These are phyloP conservation scores for Oryza meridionalis DNA, from an alignment of 176 grass and related monocot species.

Conservation along the genomic window DNA sequence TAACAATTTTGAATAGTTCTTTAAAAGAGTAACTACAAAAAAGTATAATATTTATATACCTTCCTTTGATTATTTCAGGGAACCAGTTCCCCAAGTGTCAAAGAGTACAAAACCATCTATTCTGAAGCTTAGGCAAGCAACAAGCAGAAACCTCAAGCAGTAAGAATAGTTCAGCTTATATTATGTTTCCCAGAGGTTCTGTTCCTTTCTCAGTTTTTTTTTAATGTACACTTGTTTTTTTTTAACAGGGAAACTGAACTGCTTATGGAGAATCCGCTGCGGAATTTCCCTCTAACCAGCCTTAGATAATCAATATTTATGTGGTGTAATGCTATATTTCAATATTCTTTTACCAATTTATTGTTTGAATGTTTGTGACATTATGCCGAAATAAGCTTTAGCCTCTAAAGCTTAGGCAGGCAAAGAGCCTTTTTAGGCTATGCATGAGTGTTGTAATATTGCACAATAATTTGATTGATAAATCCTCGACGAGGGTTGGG, in stretches of 20 bases:
- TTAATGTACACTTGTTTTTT: slow-evolving; percentile 26
- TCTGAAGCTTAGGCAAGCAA: slow-evolving; percentile 77
- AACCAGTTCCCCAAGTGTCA: slow-evolving; percentile 44
- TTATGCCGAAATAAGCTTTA: slow-evolving; percentile 53
- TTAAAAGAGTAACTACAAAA: slow-evolving; percentile 9
- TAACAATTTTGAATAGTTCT: background rate
- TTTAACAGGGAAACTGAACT: slow-evolving; percentile 92
- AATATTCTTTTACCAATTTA: slow-evolving; percentile 5
- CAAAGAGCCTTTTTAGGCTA: background rate
- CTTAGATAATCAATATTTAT: slow-evolving; percentile 65
- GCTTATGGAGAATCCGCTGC: slow-evolving; percentile 86
- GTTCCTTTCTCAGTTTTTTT: background rate
- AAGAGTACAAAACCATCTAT: slow-evolving; percentile 69
- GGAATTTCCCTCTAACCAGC: slow-evolving; percentile 73
- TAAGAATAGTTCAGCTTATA: slow-evolving; percentile 45
- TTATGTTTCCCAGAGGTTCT: background rate
- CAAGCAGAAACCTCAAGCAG: slow-evolving; percentile 75
- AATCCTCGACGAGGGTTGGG: background rate
- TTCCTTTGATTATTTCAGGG: slow-evolving; percentile 50
- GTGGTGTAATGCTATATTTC: slow-evolving; percentile 16
- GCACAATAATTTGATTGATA: background rate
- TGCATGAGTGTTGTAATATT: slow-evolving; percentile 15
- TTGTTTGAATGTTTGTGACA: slow-evolving; percentile 30
- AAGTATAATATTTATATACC: background rate
- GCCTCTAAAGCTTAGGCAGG: slow-evolving; percentile 53